Evolutionary conservation across 2,329 filamentous ascomycete species (phyloP).

Genomic region (Colletotrichum tamarilloi): DNA sequence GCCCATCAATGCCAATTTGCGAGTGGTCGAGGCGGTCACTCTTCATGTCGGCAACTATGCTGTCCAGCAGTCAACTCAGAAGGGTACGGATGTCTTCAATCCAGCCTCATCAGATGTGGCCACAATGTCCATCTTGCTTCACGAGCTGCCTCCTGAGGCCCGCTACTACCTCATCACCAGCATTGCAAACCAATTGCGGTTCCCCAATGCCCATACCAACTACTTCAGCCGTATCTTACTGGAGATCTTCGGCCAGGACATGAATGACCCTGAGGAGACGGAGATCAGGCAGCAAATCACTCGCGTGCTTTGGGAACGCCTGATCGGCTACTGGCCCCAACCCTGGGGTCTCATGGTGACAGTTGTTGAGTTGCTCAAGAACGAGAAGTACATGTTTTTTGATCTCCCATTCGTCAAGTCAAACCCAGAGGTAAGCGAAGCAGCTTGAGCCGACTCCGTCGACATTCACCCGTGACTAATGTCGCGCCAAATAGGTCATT

Average conservation of each 20-base stretch:
- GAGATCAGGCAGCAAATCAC: slow-evolving; percentile 93
- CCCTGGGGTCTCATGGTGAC: slow-evolving; percentile 95
- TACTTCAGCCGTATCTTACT: slow-evolving; percentile 91
- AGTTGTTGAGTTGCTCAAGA: slow-evolving; percentile 89
- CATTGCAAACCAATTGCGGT: slow-evolving; percentile 92
- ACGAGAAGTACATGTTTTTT: slow-evolving; percentile 91
- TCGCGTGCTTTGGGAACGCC: slow-evolving; percentile 85
- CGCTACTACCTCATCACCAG: slow-evolving; percentile 87
- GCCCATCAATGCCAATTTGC: slow-evolving; percentile 74
- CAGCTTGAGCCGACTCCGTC: neutral
- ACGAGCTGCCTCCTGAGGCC: slow-evolving; percentile 79
- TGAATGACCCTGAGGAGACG: slow-evolving; percentile 77
- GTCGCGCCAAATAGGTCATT: slow-evolving; percentile 16
- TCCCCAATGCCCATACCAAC: slow-evolving; percentile 88
- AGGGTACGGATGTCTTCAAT: slow-evolving; percentile 73
- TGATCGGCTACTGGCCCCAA: slow-evolving; percentile 90
- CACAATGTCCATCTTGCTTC: slow-evolving; percentile 80
- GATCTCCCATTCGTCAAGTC: slow-evolving; percentile 92
- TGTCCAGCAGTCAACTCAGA: slow-evolving; percentile 67
- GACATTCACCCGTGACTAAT: neutral
- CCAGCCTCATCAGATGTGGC: slow-evolving; percentile 74
- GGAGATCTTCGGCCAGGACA: slow-evolving; percentile 84
- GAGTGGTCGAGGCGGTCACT: slow-evolving; percentile 84
- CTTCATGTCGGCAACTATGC: slow-evolving; percentile 83
- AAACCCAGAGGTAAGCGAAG: slow-evolving; percentile 78